Base-by-base conservation (phyloP, 73 alveolate species). In the Paraurostyla sp. region DNA sequence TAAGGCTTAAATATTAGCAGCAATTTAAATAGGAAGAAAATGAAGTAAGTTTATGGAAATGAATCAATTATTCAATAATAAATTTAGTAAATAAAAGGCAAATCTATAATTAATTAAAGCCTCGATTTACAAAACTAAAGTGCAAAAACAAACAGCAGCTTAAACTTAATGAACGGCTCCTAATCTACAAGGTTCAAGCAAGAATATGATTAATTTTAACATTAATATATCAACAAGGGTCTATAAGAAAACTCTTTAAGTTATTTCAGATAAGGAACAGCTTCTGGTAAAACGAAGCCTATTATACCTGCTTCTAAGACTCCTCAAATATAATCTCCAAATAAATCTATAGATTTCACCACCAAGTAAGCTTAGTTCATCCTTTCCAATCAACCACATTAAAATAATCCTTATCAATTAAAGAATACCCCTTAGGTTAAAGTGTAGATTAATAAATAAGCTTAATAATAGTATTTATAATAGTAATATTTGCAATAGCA, bases 321-420 rank as follows among this genome's bases (percentile, higher is more conserved):
- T 32, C 89, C 89, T 33, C 56, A 42, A 11, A 50, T 78, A 3
- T 18, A 3, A 7, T 51, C 73, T 54, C 89, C 89, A 23, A 78
- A 78, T 78, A 78, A 54, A 78, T 78, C 89, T 22, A 59, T 78
- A 7, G 89, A 78, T 51, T 78, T 78, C 42, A 51, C 49, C 65
- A 43, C 56, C 32, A 52, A 0, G 71, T 11, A 2, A 45, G 22
- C 4, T 27, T 45, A 43, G 15, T 43, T 15, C 49, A 1, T 75
- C 36, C 40, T 69, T 9, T 32, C 56, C 6, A 22, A n/a, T 22
- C 41, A 50, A 32, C 49, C 45, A 40, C 23, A 51, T 25, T 51
- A 41, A 22, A 18, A 3, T 0, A 50, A 78, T 40, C 89, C 76
- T 1, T 78, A 78, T 32, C 45, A 78, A 54, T 32, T 52, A 38